These are phyloP conservation scores for Solanum medicagineum DNA, from an alignment of 257 asterid species.

Conservation along the genomic window DNA sequence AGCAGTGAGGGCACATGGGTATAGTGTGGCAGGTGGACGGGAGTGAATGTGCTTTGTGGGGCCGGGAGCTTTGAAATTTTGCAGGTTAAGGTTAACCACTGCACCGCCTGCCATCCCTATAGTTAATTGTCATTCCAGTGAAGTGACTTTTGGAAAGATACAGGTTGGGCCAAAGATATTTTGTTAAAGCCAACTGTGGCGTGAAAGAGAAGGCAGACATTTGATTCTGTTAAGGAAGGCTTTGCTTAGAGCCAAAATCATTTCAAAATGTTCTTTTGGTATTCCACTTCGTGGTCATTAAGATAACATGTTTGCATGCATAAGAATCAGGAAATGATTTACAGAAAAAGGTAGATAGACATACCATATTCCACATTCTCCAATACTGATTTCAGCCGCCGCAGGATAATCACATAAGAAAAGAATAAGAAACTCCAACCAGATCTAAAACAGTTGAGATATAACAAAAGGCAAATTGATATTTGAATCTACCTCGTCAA, in stretches of 20 bases:
- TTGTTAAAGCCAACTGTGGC: not conserved
- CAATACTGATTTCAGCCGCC: constrained; percentile 64
- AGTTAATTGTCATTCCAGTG: not conserved
- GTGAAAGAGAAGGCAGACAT: not conserved
- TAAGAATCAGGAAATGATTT: not conserved
- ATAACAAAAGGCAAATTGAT: not conserved
- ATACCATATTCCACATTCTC: constrained; percentile 99
- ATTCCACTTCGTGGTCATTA: not conserved
- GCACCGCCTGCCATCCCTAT: not conserved
- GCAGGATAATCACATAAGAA: constrained; percentile 12
- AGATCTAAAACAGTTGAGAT: not conserved
- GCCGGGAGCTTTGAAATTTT: not conserved
- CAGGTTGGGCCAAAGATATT: not conserved
- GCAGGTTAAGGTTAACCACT: not conserved
- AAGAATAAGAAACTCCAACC: not conserved
- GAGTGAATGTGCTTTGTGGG: not conserved
- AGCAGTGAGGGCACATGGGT: not conserved
- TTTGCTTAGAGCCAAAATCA: not conserved
- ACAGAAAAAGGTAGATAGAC: constrained; percentile 7
- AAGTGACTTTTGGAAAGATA: not conserved
- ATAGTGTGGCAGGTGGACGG: not conserved
- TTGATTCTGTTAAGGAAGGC: not conserved
- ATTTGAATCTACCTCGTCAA: constrained; percentile 67
- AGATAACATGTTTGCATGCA: not conserved
- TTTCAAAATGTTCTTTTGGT: not conserved